Evolutionary conservation across 345 rosid genomes (phyloP).

Genomic region (Aethionema arabicum): DNA sequence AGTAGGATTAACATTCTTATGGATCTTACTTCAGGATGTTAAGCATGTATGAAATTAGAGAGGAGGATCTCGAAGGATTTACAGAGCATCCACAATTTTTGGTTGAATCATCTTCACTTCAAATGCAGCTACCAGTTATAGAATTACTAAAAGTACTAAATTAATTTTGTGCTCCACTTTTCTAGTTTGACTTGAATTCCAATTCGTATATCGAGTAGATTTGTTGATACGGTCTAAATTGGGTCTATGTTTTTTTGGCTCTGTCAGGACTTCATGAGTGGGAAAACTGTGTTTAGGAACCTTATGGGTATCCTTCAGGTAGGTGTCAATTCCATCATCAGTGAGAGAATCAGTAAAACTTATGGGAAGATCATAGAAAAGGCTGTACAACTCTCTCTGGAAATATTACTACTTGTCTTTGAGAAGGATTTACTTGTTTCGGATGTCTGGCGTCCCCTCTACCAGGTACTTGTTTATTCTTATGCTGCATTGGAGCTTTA

Average conservation of each 20-base stretch:
- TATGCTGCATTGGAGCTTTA: slow-evolving; percentile 11
- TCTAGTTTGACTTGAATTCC: slow-evolving; percentile 8
- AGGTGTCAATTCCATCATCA: slow-evolving; percentile 74
- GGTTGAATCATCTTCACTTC: slow-evolving; percentile 55
- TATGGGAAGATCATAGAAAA: slow-evolving; percentile 83
- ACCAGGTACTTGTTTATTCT: slow-evolving; percentile 53
- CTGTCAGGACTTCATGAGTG: slow-evolving; percentile 95
- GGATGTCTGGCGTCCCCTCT: slow-evolving; percentile 93
- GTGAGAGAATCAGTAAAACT: slow-evolving; percentile 68
- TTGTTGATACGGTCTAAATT: slow-evolving; percentile 17
- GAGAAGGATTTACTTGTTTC: slow-evolving; percentile 78
- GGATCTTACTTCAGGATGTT: slow-evolving; percentile 59
- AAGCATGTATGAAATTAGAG: slow-evolving; percentile 76
- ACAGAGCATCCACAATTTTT: slow-evolving; percentile 54
- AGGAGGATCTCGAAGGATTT: slow-evolving; percentile 70
- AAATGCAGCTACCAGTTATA: slow-evolving; percentile 77
- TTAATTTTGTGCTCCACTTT: slow-evolving; percentile 13
- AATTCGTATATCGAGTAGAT: slow-evolving; percentile 22
- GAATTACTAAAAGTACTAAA: slow-evolving; percentile 74
- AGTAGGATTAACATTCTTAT: slow-evolving; percentile 8
- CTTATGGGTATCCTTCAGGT: slow-evolving; percentile 80
- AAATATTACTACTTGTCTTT: slow-evolving; percentile 70
- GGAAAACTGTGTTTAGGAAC: slow-evolving; percentile 82
- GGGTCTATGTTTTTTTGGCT: slow-evolving; percentile 12
- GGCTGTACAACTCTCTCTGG: slow-evolving; percentile 87